Conservation (phyloP, 139 green algal species). For the Chlamydomonas asymmetrica region DNA sequence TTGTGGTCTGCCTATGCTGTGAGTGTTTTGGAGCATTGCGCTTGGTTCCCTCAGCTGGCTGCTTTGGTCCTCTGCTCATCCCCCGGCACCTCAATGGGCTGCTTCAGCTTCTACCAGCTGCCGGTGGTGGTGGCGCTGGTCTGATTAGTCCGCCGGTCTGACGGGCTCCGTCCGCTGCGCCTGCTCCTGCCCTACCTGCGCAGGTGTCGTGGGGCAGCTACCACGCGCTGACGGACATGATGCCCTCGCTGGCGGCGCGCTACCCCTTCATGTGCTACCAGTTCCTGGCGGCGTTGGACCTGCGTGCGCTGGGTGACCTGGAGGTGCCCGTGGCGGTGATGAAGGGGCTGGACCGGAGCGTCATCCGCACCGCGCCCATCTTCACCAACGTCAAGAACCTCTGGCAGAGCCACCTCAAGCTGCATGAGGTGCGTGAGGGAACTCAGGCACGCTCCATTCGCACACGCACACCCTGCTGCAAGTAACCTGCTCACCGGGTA, state of each 20-base stretch:
- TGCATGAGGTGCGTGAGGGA: conserved; percentile 45
- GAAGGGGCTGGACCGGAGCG: conserved; percentile 31
- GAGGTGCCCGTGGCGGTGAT: conserved; percentile 54
- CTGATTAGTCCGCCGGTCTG: no score
- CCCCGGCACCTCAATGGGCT: no score
- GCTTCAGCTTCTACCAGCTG: no score
- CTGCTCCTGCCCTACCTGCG: neutral
- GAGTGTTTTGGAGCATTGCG: no score
- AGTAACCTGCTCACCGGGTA: no score
- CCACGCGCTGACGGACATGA: conserved; percentile 57
- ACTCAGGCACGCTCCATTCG: no score
- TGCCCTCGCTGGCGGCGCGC: conserved; percentile 43
- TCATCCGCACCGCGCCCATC: conserved; percentile 55
- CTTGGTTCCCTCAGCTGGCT: no score
- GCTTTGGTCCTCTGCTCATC: no score
- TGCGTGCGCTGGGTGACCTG: conserved; percentile 39
- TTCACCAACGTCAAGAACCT: conserved; percentile 53
- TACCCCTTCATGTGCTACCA: conserved; percentile 60
- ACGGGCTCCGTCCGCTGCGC: no score
- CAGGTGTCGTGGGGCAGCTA: conserved; percentile 43
- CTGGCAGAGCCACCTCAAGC: conserved; percentile 50
- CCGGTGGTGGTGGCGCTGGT: no score
- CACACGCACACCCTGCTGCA: no score
- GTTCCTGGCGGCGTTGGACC: conserved; percentile 45
- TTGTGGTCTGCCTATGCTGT: no score